Conservation (phyloP, 1,139 yeast species). For the Blastobotrys indianensis region DNA sequence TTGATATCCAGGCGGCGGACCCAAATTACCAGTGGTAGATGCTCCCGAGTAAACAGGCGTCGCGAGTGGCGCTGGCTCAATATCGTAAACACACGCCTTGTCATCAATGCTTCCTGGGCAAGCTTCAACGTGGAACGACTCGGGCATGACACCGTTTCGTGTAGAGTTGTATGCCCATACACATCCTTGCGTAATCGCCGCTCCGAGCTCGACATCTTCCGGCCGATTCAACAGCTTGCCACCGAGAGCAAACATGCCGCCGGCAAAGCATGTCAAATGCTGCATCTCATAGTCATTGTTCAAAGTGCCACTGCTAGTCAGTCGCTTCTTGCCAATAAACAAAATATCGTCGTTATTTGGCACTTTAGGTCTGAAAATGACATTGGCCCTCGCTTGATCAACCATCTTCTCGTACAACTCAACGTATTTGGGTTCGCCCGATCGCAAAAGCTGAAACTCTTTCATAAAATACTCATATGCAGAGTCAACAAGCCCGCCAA, state of each 20-base stretch:
- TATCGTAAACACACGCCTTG: background rate
- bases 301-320: conserved; percentile 19
- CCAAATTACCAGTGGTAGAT: no score
- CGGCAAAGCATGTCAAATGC: conserved; percentile 67
- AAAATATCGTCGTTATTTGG: conserved; percentile 40
- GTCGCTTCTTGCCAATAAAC: conserved; percentile 41
- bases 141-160: conserved; percentile 43
- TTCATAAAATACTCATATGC: conserved; percentile 64
- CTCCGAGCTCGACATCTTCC: conserved; percentile 53
- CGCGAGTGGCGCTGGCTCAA: background rate
- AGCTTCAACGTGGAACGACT: conserved; percentile 35
- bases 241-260: conserved; percentile 54
- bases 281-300: conserved; percentile 33
- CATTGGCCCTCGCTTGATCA: conserved; percentile 36
- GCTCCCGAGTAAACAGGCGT: background rate
- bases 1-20: no score
- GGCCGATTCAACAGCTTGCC: conserved; percentile 48
- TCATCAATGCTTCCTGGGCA: conserved; percentile 27
- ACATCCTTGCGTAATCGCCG: conserved; percentile 62
- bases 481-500: conserved; percentile 65
- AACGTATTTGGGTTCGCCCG: conserved; percentile 36
- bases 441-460: conserved; percentile 48
- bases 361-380: conserved; percentile 42
- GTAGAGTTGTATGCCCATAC: conserved; percentile 51
- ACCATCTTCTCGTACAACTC: conserved; percentile 36